Percentiles rank a stretch among this genome's conserved stretches.
phyloP scores from a whole-genome alignment of 1,284 basidiomycete genomes.

The Apiotrichum sp. region DNA sequence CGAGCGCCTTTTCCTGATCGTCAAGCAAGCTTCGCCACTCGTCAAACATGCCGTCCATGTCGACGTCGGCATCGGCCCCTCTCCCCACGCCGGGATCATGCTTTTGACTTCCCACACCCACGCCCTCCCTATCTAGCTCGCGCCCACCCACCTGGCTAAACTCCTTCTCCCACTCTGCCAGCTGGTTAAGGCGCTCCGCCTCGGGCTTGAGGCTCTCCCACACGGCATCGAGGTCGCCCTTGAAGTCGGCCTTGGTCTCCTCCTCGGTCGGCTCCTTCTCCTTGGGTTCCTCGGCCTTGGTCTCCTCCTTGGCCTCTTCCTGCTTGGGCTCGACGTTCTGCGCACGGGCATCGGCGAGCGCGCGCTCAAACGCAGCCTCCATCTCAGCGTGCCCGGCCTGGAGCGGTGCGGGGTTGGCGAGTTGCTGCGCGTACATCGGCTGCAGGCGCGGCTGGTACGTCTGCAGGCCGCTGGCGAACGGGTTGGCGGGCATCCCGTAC shows the following conservation, averaged over 20 bases:
- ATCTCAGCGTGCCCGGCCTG: conserved; percentile 42
- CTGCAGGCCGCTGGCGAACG: conserved; percentile 12
- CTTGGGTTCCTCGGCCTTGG: conserved; percentile 44
- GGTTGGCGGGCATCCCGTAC: conserved; percentile 8
- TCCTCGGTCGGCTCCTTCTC: conserved; percentile 33
- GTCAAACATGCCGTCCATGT: neutral
- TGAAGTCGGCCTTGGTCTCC: conserved; percentile 41
- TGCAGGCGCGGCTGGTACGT: conserved; percentile 16
- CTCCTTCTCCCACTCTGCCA: conserved; percentile 82
- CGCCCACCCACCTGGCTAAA: conserved; percentile 58
- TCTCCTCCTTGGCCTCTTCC: conserved; percentile 44
- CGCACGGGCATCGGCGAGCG: conserved; percentile 60
- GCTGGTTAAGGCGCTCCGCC: conserved; percentile 53
- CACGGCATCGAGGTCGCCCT: conserved; percentile 47
- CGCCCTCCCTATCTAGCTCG: neutral
- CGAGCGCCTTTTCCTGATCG: neutral
- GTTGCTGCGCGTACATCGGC: conserved; percentile 38
- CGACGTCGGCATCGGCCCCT: neutral
- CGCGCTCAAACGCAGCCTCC: conserved; percentile 70
- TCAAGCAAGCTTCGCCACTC: neutral
- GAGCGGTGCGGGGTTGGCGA: conserved; percentile 1
- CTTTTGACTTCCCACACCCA: neutral
- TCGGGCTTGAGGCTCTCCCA: conserved; percentile 49
- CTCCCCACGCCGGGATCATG: too few relatives aligned
- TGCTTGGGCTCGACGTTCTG: conserved; percentile 18